Base-by-base conservation (phyloP, 139 green algal genomes). In the Closterium sp. region DNA sequence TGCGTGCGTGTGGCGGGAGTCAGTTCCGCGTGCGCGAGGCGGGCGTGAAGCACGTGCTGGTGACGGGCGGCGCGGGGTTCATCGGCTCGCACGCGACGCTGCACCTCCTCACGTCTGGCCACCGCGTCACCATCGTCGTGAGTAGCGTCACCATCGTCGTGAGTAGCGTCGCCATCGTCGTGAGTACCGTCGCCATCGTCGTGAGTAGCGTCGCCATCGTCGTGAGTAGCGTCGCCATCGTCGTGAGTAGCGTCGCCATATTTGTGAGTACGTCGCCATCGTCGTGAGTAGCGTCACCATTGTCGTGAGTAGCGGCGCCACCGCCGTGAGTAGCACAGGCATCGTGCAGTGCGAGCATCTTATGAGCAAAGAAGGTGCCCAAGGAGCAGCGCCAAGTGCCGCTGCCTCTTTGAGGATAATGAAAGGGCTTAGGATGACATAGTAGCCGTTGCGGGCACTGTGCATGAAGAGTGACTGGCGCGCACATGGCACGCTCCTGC, bases 41-140 rank as follows among this genome's bases (percentile, higher is more conserved):
- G 25, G 33, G 33, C 16, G 66, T 91, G 34, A 55, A 25, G 88
- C 88, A 91, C 64, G 83, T 91, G 76, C 88, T 91, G 10, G 88
- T 91, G 25, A 91, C 88, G 0, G 96, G 96, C 21, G 96, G 96
- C 30, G 95, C 95, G n/a, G 96, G 96, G 2, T 97, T 94, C 94
- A 97, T 97, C 76, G 96, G 96, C 34, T 96, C 93, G 1, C 96
- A 97, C 85, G 95, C 95, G 0, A 84, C 90, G 4, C 89, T 97
- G 90, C 33, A 85, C 43, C 90, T 97, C 25, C 88, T 96, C 28
- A 91, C 95, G 33, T 83, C 89, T 1, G 96, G 96, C 9, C 89
- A 97, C 91, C 92, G 93, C 10, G 95, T 97, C 31, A 95, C 92
- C n/a, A 91, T 94, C 25, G 92, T 95, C 28, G 91, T 94, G 34